These are phyloP conservation scores for Coemansia sp. DNA, from an alignment of 192 early-diverging fungal species.

Conservation along the genomic window DNA sequence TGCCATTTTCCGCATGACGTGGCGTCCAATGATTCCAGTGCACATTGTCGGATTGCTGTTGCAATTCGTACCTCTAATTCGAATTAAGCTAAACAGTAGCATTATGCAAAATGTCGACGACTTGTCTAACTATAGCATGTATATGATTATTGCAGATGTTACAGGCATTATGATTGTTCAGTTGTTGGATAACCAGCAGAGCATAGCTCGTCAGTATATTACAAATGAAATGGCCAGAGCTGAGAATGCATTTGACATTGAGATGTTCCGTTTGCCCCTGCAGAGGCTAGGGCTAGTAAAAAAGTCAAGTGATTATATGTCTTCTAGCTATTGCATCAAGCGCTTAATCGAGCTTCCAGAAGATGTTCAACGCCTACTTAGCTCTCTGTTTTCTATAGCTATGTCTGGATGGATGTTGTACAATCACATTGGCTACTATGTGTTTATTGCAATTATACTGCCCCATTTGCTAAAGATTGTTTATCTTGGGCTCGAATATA, in stretches of 20 bases:
- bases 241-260: neutral
- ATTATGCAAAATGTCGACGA: conserved; percentile 30
- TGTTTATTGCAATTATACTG: conserved; percentile 9
- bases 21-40: conserved; percentile 34
- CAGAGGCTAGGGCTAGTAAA: conserved; percentile 9
- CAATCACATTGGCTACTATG: conserved; percentile 25
- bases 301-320: neutral
- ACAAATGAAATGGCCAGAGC: neutral
- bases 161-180: neutral
- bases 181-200: conserved; percentile 1
- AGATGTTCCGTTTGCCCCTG: conserved; percentile 34
- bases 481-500: neutral
- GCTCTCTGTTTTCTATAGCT: neutral
- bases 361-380: neutral
- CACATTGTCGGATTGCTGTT: conserved; percentile 18
- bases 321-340: neutral
- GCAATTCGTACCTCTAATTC: neutral
- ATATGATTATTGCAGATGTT: conserved; percentile 15
- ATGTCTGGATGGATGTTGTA: conserved; percentile 18
- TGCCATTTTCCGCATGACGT: conserved; percentile 33
- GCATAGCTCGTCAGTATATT: neutral
- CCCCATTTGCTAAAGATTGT: conserved; percentile 8
- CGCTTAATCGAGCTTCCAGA: neutral
- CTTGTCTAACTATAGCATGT: conserved; percentile 15
- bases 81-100: conserved; percentile 5